Conservation (phyloP, 176 grass and related monocot genomes). For the Otatea glauca region DNA sequence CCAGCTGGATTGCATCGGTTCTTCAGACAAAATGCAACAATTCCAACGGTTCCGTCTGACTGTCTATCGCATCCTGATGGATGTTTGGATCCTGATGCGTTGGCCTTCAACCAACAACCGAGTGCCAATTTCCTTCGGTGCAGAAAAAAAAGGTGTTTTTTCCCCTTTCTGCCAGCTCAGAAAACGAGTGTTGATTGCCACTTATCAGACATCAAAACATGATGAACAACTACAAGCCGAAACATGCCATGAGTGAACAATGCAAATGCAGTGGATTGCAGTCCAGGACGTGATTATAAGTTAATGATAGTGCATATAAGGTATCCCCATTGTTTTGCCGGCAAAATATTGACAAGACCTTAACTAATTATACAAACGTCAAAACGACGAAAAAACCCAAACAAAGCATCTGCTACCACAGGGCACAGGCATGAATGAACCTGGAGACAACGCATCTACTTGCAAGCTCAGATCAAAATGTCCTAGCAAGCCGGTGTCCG, state of each 20-base stretch:
- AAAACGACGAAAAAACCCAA: neutral
- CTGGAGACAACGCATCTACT: neutral
- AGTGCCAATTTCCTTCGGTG: too few relatives aligned
- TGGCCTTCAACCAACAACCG: too few relatives aligned
- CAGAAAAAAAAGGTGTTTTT: too few relatives aligned
- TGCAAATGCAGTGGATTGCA: too few relatives aligned
- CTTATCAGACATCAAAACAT: too few relatives aligned
- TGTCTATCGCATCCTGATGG: too few relatives aligned
- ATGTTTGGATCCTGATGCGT: too few relatives aligned
- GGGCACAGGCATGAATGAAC: neutral
- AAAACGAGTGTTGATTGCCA: too few relatives aligned
- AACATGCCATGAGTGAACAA: too few relatives aligned
- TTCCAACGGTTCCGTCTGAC: neutral
- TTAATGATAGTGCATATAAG: neutral
- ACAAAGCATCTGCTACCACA: neutral
- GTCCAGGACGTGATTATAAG: too few relatives aligned
- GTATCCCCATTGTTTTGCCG: slow-evolving; percentile 1
- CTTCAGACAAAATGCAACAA: neutral
- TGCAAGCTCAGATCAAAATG: slow-evolving; percentile 23
- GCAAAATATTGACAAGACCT: slow-evolving; percentile 21
- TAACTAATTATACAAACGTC: slow-evolving; percentile 21
- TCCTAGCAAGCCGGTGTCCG: neutral
- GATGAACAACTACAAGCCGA: too few relatives aligned
- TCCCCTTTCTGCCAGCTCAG: too few relatives aligned
- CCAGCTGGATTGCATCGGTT: neutral